These are phyloP conservation scores for Geoglossum glabrum DNA, from an alignment of 495 filamentous ascomycete species.

Conservation along the genomic window DNA sequence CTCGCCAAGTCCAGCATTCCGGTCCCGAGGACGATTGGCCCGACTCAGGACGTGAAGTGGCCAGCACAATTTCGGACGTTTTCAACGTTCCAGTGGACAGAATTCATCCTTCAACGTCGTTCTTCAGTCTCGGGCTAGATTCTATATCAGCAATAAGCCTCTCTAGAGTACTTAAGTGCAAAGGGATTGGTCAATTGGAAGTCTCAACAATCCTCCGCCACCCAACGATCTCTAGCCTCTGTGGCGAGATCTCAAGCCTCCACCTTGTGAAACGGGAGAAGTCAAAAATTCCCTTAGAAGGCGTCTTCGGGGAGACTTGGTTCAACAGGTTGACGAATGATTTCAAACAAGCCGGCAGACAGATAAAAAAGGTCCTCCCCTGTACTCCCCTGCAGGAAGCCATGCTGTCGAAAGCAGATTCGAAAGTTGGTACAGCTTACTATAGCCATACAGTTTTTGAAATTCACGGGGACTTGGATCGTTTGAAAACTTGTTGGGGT, in stretches of 20 bases:
- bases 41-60: slow-evolving; percentile 24
- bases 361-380: slow-evolving; percentile 38
- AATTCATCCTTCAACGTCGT: slow-evolving; percentile 29
- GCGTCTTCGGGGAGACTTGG: slow-evolving; percentile 20
- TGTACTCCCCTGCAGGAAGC: slow-evolving; percentile 69
- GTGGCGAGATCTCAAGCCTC: background rate
- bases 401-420: slow-evolving; percentile 41
- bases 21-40: slow-evolving; percentile 16
- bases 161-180: slow-evolving; percentile 27
- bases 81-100: slow-evolving; percentile 22
- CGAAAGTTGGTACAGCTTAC: slow-evolving; percentile 21
- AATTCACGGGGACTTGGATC: slow-evolving; percentile 22
- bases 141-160: slow-evolving; percentile 62
- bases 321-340: slow-evolving; percentile 14
- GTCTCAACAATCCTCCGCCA: slow-evolving; percentile 45
- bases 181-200: slow-evolving; percentile 24
- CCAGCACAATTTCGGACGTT: slow-evolving; percentile 28
- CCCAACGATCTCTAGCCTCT: slow-evolving; percentile 26
- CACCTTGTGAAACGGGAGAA: background rate
- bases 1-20: slow-evolving; percentile 14
- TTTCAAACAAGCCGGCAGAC: slow-evolving; percentile 17
- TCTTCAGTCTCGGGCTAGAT: slow-evolving; percentile 51
- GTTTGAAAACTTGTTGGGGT: slow-evolving; percentile 26
- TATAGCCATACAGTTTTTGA: slow-evolving; percentile 33
- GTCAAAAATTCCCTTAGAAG: background rate